These are phyloP conservation scores for Colletotrichum lentis DNA, from an alignment of 2,329 filamentous ascomycete genomes.

Conservation along the genomic window DNA sequence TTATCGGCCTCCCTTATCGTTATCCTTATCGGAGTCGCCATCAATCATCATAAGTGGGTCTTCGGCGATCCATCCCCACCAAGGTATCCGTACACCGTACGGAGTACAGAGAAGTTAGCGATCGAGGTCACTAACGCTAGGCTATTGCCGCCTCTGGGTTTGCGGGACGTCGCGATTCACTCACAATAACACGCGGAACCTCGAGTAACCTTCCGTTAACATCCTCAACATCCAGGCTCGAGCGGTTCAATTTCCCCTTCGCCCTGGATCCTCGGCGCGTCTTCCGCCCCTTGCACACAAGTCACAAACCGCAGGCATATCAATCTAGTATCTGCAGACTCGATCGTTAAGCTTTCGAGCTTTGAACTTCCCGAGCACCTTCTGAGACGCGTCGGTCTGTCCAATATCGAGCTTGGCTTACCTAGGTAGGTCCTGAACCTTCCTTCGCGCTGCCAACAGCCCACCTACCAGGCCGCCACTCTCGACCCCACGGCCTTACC, in stretches of 20 bases:
- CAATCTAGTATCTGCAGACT: not conserved
- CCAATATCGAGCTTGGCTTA: constrained; percentile 11
- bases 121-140: constrained; percentile 13
- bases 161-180: constrained; percentile 36
- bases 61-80: constrained; percentile 26
- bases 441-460: not conserved
- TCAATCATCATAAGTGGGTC: constrained; percentile 1
- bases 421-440: constrained; percentile 24
- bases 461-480: constrained; percentile 1
- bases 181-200: constrained; percentile 34
- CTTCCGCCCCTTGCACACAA: not conserved
- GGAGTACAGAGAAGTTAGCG: constrained; percentile 5
- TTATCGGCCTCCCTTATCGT: not conserved
- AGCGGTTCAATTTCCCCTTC: not conserved
- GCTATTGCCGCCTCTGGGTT: constrained; percentile 12
- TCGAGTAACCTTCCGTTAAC: constrained; percentile 13
- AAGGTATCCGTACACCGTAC: too few relatives aligned
- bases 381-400: constrained; percentile 35
- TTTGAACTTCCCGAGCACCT: constrained; percentile 26
- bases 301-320: not conserved
- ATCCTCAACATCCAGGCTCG: constrained; percentile 2
- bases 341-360: constrained; percentile 27
- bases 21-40: constrained; percentile 8
- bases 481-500: not conserved
- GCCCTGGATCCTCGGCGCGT: not conserved